A percentile compares a stretch with the other conserved stretches of the same genome.
Evolutionary conservation across 2,329 filamentous ascomycete genomes (phyloP).

Genomic region (Chaetomiaceae sp.): DNA sequence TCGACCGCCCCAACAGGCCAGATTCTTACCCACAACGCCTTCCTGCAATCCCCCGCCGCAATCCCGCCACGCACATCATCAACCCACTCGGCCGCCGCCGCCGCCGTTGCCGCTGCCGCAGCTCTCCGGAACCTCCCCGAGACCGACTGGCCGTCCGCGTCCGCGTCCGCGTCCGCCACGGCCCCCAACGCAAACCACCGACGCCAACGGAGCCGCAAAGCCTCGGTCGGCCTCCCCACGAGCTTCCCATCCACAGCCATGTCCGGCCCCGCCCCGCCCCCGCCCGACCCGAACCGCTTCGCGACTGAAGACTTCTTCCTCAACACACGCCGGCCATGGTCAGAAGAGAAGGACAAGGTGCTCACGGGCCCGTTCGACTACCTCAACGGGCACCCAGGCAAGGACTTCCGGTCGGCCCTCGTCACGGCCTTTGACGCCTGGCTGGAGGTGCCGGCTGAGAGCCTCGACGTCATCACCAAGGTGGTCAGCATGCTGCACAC

Average conservation of each 20-base stretch:
- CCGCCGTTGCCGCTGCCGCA: no score
- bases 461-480: conserved; percentile 68
- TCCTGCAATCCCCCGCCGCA: conserved; percentile 53
- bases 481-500: conserved; percentile 85
- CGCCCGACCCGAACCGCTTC: conserved; percentile 49
- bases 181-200: conserved; percentile 21
- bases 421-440: conserved; percentile 78
- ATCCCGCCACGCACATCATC: conserved; percentile 73
- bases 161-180: conserved; percentile 28
- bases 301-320: conserved; percentile 53
- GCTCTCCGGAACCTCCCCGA: conserved; percentile 55
- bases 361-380: conserved; percentile 78
- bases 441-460: conserved; percentile 66
- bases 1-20: conserved; percentile 12
- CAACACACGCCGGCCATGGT: conserved; percentile 55
- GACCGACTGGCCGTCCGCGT: conserved; percentile 53
- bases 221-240: conserved; percentile 22
- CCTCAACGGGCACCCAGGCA: conserved; percentile 71
- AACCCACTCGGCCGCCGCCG: conserved; percentile 39
- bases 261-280: conserved; percentile 32
- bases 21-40: conserved; percentile 27
- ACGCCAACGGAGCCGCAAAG: conserved; percentile 29
- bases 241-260: conserved; percentile 33
- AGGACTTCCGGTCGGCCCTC: conserved; percentile 76
- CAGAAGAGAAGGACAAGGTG: conserved; percentile 69